Evolutionary conservation across 2,329 filamentous ascomycete genomes (phyloP), one percentile per base, ranked within the genome.

Genomic region (Trichoderma semiorbis): DNA sequence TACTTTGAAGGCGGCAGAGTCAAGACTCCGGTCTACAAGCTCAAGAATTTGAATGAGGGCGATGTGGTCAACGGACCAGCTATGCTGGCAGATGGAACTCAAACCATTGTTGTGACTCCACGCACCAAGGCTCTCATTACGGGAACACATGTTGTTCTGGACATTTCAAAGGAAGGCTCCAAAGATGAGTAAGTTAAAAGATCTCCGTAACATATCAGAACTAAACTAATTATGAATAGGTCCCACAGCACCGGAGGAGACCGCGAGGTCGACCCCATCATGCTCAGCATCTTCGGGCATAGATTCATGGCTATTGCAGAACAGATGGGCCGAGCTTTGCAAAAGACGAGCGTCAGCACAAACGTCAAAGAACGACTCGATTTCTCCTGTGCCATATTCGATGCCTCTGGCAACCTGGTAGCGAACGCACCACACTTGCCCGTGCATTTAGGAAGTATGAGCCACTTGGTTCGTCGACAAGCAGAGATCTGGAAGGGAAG

Each of bases 91-190:
- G 95, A 95, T 78, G 92, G 92, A 10, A 95, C 93, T 1, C 95
- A 98, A 81, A 98, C 95, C 0, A 96, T 98, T 74, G 93, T 98
- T 0, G 90, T 98, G 3, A 93, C 93, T 0, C 95, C 95, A 0
- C 88, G 88, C 34, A 89, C 94, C 3, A 89, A 89, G 26, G 95
- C 95, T 0, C 82, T 94, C 28, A 86, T 97, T 36, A 90, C 97
- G 21, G 87, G 93, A 74, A 97, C 94, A 0, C 95, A 97, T 77
- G 93, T 98, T 8, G 87, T 98, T 7, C 95, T 98, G 78, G 94
- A 97, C 74, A 88, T 96, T 53, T 89, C 91, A 69, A 90, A 90
- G 61, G 83, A 87, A 73, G 78, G 68, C 74, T 85, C 78, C 30
- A 82, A 79, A 58, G 75, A 78, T 3, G 78, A 79, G 79, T 80